Percentiles rank a stretch among this genome's conserved stretches.
Evolutionary conservation across 2,329 filamentous ascomycete genomes (phyloP).

Genomic region (Aspergillus sp.): DNA sequence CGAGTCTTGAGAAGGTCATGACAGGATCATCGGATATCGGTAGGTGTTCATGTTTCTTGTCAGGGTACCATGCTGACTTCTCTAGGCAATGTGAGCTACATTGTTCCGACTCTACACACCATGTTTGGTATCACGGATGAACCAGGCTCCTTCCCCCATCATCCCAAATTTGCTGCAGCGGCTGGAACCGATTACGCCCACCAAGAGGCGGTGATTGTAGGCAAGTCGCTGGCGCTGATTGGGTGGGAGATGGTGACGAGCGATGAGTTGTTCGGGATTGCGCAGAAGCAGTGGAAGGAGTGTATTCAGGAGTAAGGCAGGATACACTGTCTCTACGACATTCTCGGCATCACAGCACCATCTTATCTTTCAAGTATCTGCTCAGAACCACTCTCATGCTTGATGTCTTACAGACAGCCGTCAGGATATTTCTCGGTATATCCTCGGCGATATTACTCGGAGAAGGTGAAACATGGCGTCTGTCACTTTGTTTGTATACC

Average conservation of each 20-base stretch:
- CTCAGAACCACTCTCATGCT: no score
- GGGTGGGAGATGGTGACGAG: constrained; percentile 38
- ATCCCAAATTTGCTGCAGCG: constrained; percentile 48
- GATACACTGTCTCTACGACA: background rate
- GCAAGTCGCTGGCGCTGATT: constrained; percentile 49
- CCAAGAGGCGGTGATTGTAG: constrained; percentile 46
- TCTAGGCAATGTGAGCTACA: constrained; percentile 53
- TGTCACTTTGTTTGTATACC: background rate
- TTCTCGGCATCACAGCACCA: background rate
- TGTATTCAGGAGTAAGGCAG: constrained; percentile 22
- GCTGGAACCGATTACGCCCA: constrained; percentile 49
- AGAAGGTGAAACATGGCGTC: background rate
- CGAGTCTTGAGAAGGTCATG: constrained; percentile 41
- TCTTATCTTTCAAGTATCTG: no score
- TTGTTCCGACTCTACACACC: constrained; percentile 52
- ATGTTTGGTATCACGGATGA: constrained; percentile 50
- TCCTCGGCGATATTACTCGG: background rate
- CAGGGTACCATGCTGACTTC: background rate
- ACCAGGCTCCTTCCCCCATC: constrained; percentile 38
- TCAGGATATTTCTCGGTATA: background rate
- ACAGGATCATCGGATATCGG: constrained; percentile 52
- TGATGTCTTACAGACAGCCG: background rate
- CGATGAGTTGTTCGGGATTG: constrained; percentile 25
- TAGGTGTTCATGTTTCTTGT: constrained; percentile 16
- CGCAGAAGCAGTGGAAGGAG: constrained; percentile 29